These are phyloP conservation scores for Oldenlandia corymbosa DNA, from an alignment of 257 asterid genomes.

Conservation along the genomic window DNA sequence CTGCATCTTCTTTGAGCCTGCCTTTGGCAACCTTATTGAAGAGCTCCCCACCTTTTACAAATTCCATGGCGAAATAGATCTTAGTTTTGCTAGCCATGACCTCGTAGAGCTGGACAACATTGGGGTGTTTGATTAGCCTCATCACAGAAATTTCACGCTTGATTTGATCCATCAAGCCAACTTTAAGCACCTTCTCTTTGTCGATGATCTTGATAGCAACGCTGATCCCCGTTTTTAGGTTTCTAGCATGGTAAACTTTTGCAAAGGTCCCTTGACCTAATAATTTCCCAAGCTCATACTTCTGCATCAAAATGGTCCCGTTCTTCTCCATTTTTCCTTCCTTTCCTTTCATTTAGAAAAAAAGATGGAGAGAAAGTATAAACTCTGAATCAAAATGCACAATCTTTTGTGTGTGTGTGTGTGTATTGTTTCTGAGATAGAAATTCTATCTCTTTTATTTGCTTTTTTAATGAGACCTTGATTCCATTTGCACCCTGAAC, in stretches of 20 bases:
- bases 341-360: conserved; percentile 11
- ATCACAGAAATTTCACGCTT: conserved; percentile 80
- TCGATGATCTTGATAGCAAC: conserved; percentile 76
- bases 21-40: conserved; percentile 81
- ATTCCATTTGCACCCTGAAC: conserved; percentile 2
- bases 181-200: conserved; percentile 56
- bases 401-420: background rate
- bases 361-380: background rate
- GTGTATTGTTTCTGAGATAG: background rate
- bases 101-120: conserved; percentile 75
- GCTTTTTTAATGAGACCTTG: background rate
- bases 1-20: conserved; percentile 71
- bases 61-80: conserved; percentile 81
- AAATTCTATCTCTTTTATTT: conserved; percentile 1
- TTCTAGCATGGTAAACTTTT: conserved; percentile 69
- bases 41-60: conserved; percentile 77
- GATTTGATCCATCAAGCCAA: conserved; percentile 70
- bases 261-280: conserved; percentile 91
- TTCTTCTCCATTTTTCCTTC: conserved; percentile 45
- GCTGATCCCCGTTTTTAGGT: conserved; percentile 45
- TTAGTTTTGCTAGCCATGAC: conserved; percentile 80
- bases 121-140: conserved; percentile 70
- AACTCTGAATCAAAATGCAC: conserved; percentile 1
- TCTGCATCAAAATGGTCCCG: conserved; percentile 59
- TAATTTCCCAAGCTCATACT: conserved; percentile 68